phyloP scores from a whole-genome alignment of 2,329 filamentous ascomycete species.

The Colletotrichum scovillei region DNA sequence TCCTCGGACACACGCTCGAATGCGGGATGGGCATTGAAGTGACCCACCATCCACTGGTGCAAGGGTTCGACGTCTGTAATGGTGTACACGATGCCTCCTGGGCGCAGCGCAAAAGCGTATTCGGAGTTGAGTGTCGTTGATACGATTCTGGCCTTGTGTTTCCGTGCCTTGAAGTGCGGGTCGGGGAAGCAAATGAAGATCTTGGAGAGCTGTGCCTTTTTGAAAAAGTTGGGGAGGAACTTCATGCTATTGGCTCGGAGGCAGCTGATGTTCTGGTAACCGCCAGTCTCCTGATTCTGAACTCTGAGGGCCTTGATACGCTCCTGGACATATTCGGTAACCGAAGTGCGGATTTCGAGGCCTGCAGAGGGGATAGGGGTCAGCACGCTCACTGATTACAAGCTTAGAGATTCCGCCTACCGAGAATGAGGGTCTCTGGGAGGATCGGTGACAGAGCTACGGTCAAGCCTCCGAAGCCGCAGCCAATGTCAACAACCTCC shows the following conservation, averaged over 20 bases:
- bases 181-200: slow-evolving; percentile 99
- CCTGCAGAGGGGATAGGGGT: slow-evolving; percentile 58
- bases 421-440: slow-evolving; percentile 85
- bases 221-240: slow-evolving; percentile 98
- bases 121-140: slow-evolving; percentile 89
- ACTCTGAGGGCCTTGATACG: slow-evolving; percentile 84
- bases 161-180: slow-evolving; percentile 96
- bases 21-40: slow-evolving; percentile 81
- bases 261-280: slow-evolving; percentile 89
- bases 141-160: slow-evolving; percentile 97
- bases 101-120: slow-evolving; percentile 87
- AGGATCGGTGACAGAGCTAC: slow-evolving; percentile 86
- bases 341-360: slow-evolving; percentile 91
- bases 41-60: slow-evolving; percentile 91
- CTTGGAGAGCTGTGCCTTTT: slow-evolving; percentile 81
- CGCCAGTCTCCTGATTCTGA: slow-evolving; percentile 64
- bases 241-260: slow-evolving; percentile 98
- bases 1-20: slow-evolving; percentile 81
- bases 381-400: slow-evolving; percentile 28
- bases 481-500: slow-evolving; percentile 96
- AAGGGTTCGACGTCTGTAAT: slow-evolving; percentile 98
- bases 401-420: slow-evolving; percentile 54
- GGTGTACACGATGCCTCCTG: slow-evolving; percentile 90
- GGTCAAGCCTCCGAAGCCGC: slow-evolving; percentile 92
- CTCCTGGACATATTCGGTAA: slow-evolving; percentile 90